Evolutionary conservation across 768 basidiomycete species (phyloP).

Genomic region (Punctularia strigosozonata): DNA sequence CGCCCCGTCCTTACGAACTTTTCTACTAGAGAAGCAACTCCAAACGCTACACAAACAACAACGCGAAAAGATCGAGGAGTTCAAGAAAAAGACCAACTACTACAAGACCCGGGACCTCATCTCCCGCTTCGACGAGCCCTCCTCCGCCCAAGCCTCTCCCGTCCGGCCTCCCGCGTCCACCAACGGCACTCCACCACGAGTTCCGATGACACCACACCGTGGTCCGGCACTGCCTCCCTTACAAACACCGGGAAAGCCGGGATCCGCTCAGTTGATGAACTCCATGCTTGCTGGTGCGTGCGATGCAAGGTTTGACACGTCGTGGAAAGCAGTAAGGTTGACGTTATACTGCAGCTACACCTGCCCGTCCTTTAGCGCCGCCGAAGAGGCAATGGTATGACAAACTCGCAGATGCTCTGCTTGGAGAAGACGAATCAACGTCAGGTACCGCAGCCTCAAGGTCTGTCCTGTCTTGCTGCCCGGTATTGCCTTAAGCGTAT

Average conservation of each 20-base stretch:
- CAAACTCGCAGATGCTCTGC: conserved; percentile 74
- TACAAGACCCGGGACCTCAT: conserved; percentile 84
- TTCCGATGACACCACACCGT: background rate
- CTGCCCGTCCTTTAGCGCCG: conserved; percentile 30
- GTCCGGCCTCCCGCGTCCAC: background rate
- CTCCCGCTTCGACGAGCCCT: conserved; percentile 74
- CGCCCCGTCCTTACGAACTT: conserved; percentile 3
- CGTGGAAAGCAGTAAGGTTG: no score
- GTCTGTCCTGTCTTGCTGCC: no score
- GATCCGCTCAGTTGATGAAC: no score
- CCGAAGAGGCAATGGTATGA: conserved; percentile 78
- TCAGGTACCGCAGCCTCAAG: conserved; percentile 24
- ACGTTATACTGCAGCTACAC: conserved; percentile 18
- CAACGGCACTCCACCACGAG: background rate
- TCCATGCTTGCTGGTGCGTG: background rate
- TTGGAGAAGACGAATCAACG: conserved; percentile 66
- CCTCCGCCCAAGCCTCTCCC: conserved; percentile 21
- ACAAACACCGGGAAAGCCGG: background rate
- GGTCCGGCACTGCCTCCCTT: background rate
- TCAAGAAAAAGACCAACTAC: conserved; percentile 97
- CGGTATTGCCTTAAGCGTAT: no score
- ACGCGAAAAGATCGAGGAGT: conserved; percentile 80
- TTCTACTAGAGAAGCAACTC: conserved; percentile 83
- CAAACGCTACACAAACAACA: conserved; percentile 65
- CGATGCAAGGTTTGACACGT: no score